Evolutionary conservation across 2,329 filamentous ascomycete genomes (phyloP), one percentile per base, ranked within the genome.

Genomic region (Monosporascus sp.): DNA sequence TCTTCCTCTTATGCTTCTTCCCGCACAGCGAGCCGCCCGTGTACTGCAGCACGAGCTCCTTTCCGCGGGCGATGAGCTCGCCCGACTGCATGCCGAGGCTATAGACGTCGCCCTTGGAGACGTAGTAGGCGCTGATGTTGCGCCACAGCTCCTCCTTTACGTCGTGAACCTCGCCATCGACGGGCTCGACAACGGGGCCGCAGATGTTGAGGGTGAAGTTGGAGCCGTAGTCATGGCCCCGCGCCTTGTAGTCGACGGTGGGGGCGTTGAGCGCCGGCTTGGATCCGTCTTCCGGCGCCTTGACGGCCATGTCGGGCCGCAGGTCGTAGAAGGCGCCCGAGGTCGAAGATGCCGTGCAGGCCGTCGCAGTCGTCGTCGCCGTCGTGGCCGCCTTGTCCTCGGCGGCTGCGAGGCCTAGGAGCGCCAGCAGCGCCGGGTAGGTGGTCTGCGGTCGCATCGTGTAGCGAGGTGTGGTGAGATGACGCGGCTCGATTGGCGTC

Each of bases 151-250:
- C 67, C 69, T 81, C 76, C 45, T 84, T 77, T 3, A 92, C 69
- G n/a, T 86, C 88, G 11, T 81, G 78, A 9, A 88, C 27, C 27
- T 27, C 81, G 57, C 83, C 75, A 44, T 78, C 74, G 20, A 88
- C 74, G 17, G 81, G 74, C 61, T 88, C 82, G 17, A 91, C 79
- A n/a, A 92, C 87, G 1, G 88, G 77, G 37, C 79, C 85, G 73
- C 89, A 94, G 62, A 94, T 86, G 72, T 94, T 94, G 63, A 93
- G 67, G 2, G 89, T 93, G 65, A 94, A 94, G 73, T 93, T 93
- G 58, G 84, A 82, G 58, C 82, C 84, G 61, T 91, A 89, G 70
- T 93, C 89, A 68, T 85, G 88, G 37, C 89, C 89, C 55, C 80
- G 81, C 7, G 87, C 84, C 58, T 83, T 78, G 68, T 85, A 85